Conservation (phyloP, 2,329 filamentous ascomycete species). For the Volutella citrinella region DNA sequence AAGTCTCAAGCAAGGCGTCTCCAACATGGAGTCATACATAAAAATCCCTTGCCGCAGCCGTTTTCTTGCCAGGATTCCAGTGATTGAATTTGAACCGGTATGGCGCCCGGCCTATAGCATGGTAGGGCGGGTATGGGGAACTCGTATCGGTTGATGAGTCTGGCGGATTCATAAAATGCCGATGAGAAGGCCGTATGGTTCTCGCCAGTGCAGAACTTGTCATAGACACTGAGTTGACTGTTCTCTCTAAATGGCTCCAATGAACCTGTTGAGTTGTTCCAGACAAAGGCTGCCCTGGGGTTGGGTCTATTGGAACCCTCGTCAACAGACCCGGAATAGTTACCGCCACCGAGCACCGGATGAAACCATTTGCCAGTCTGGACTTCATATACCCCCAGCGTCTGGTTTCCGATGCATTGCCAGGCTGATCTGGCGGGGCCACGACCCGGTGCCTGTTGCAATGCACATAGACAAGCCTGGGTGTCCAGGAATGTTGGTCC, state of each 20-base stretch:
- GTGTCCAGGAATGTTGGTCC: slow-evolving; percentile 40
- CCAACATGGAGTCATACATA: slow-evolving; percentile 31
- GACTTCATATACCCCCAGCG: slow-evolving; percentile 33
- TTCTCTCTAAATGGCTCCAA: slow-evolving; percentile 25
- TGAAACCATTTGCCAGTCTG: slow-evolving; percentile 42
- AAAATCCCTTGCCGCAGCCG: slow-evolving; percentile 40
- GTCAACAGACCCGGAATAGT: slow-evolving; percentile 27
- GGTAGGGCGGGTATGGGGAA: slow-evolving; percentile 35
- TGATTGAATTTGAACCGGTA: slow-evolving; percentile 39
- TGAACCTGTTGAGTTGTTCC: slow-evolving; percentile 19
- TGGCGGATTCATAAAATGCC: slow-evolving; percentile 35
- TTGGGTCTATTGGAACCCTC: slow-evolving; percentile 37
- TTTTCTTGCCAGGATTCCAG: slow-evolving; percentile 32
- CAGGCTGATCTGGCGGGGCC: slow-evolving; percentile 26
- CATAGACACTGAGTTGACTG: slow-evolving; percentile 30
- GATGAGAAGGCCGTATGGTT: slow-evolving; percentile 41
- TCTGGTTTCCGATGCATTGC: slow-evolving; percentile 45
- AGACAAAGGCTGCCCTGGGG: slow-evolving; percentile 25
- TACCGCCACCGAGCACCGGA: slow-evolving; percentile 22
- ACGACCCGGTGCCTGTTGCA: slow-evolving; percentile 22
- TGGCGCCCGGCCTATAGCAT: slow-evolving; percentile 37
- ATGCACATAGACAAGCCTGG: slow-evolving; percentile 36
- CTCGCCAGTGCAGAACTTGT: slow-evolving; percentile 39
- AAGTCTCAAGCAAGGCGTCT: no score
- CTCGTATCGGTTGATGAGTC: slow-evolving; percentile 22